Percentiles rank a stretch among this genome's conserved stretches.
These are phyloP conservation scores for Fraxinus platypoda DNA, from an alignment of 305 asterid genomes.

Conservation along the genomic window DNA sequence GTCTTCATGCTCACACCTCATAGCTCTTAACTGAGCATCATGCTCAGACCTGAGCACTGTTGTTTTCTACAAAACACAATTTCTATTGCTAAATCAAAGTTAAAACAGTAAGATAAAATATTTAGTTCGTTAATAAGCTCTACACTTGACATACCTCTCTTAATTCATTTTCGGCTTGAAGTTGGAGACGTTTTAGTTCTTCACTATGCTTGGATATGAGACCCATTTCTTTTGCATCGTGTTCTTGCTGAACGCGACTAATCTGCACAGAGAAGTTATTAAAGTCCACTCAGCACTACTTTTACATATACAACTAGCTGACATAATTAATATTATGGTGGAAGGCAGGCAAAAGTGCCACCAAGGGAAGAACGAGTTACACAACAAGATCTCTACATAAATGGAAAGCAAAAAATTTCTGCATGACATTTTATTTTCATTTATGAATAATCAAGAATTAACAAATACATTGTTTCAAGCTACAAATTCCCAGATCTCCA, in stretches of 20 bases:
- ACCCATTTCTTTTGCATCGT: conserved; percentile 51
- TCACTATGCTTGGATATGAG: conserved; percentile 61
- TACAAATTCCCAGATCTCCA: conserved; percentile 17
- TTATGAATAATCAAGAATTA: not conserved
- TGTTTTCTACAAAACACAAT: conserved; percentile 52
- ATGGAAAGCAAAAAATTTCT: not conserved
- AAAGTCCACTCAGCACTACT: conserved; percentile 21
- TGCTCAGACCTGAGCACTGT: conserved; percentile 71
- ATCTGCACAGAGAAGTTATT: conserved; percentile 37
- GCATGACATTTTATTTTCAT: not conserved
- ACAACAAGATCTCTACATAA: not conserved
- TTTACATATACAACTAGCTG: not conserved
- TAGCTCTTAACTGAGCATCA: conserved; percentile 77
- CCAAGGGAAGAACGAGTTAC: not conserved
- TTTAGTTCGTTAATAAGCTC: conserved; percentile 18
- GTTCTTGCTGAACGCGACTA: conserved; percentile 61
- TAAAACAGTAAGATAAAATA: not conserved
- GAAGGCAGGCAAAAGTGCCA: conserved; percentile 14
- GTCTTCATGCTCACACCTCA: conserved; percentile 84
- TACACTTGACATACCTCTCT: conserved; percentile 58
- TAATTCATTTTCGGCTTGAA: conserved; percentile 74
- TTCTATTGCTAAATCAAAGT: conserved; percentile 1
- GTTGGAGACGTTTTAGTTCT: conserved; percentile 58
- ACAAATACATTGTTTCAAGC: not conserved
- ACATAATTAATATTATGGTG: conserved; percentile 18